Evolutionary conservation across 345 rosid genomes (phyloP).

Genomic region (Atalantia buxifolia): DNA sequence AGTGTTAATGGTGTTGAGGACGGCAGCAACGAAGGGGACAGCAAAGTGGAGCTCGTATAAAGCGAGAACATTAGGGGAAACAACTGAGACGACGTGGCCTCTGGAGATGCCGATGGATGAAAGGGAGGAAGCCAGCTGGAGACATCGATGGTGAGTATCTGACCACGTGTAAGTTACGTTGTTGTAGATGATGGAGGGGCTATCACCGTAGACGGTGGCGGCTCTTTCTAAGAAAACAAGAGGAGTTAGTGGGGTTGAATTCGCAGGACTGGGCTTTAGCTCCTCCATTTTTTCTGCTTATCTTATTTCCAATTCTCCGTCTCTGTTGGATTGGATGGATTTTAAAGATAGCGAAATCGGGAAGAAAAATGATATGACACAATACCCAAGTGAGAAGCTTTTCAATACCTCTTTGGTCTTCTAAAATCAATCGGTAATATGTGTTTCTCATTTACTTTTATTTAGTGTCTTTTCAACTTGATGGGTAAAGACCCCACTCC

Average conservation of each 20-base stretch:
- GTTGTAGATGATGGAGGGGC: constrained; percentile 55
- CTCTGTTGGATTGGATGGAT: too few relatives aligned
- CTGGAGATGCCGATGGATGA: constrained; percentile 42
- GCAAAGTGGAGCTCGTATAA: constrained; percentile 94
- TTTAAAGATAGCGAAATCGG: too few relatives aligned
- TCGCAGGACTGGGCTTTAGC: constrained; percentile 39
- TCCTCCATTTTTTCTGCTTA: constrained; percentile 6
- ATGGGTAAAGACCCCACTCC: too few relatives aligned
- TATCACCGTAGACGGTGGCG: constrained; percentile 71
- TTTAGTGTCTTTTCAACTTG: too few relatives aligned
- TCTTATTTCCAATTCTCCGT: too few relatives aligned
- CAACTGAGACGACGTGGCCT: constrained; percentile 65
- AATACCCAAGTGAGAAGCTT: too few relatives aligned
- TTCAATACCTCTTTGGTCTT: too few relatives aligned
- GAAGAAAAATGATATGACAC: too few relatives aligned
- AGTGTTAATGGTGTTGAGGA: constrained; percentile 77
- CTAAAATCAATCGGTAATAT: too few relatives aligned
- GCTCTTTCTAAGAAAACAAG: constrained; percentile 55
- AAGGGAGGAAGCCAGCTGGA: constrained; percentile 70
- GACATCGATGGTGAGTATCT: constrained; percentile 67
- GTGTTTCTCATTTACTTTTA: too few relatives aligned
- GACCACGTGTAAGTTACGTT: constrained; percentile 63
- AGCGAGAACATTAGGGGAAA: constrained; percentile 70
- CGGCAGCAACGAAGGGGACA: constrained; percentile 75
- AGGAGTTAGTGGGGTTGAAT: constrained; percentile 52